Base-by-base conservation (phyloP, 1,139 yeast species). In the Debaryomycetaceae sp. region DNA sequence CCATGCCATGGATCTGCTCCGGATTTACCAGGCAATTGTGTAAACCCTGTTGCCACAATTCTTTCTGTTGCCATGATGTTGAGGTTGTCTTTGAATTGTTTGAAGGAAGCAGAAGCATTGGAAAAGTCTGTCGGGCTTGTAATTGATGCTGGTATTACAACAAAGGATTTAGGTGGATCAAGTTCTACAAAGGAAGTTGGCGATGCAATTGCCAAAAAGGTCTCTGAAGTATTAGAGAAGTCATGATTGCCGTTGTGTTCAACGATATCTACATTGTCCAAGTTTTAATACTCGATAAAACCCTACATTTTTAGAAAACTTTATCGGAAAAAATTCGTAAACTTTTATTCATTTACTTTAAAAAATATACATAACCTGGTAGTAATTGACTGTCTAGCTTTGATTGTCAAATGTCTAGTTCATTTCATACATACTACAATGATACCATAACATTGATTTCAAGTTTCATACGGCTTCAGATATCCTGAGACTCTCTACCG, bases 1-100 rank as follows among this genome's bases (percentile, higher is more conserved):
- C 99, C 99, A 54, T 91, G 98, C 63, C 99, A 93, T 66, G 99
- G 99, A 40, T 86, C 97, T 38, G 99, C 99, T 24, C 99, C 99
- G 38, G 99, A 93, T 66, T 80, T 93, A 62, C 85, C 85, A 43
- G 75, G 72, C 49, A 88, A 89, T 64, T 86, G 87, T 72, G 99
- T 90, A 46, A 93, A 93, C 68, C 99, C 99, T 43, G 70, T 91
- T 45, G 99, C 97, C 42, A 88, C 97, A 30, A 91, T 93, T 57
- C 78, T 93, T 59, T 90, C 97, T 14, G 96, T 87, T 8, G 98
- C 98, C 34, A 87, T 93, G 95, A 91, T 93, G 98, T 80, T 93
- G 71, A 83, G 95, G 62, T 80, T 93, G 52, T 88, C 97, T 24
- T 80, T 93, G 62, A 84, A 87, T 63, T 70, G 89, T 60, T 78